Evolutionary conservation across 257 asterid genomes (phyloP).

Genomic region (Solanum lignicaule): DNA sequence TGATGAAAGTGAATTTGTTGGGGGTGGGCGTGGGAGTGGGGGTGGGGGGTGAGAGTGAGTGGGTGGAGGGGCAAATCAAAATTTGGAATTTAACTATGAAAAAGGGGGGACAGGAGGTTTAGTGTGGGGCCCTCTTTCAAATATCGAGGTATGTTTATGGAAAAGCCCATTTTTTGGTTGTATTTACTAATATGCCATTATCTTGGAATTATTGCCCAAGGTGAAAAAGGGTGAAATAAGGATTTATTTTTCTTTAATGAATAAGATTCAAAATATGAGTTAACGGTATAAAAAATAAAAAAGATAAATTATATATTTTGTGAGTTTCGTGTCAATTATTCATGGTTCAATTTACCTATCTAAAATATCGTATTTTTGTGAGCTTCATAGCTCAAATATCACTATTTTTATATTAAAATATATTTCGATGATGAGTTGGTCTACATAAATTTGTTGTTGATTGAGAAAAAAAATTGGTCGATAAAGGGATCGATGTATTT

Average conservation of each 20-base stretch:
- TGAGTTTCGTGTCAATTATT: neutral
- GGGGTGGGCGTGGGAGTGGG: constrained; percentile 2
- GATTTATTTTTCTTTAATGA: neutral
- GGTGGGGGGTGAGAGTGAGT: neutral
- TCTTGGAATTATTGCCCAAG: neutral
- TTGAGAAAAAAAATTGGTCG: neutral
- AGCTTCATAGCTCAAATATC: too few species aligned
- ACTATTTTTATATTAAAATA: too few species aligned
- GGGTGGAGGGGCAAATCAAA: constrained; percentile 18
- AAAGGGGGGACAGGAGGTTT: neutral
- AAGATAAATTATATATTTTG: neutral
- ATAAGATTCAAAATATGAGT: neutral
- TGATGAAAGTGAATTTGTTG: neutral
- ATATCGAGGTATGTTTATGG: neutral
- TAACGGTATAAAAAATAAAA: neutral
- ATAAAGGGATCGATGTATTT: too few species aligned
- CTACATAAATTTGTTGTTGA: neutral
- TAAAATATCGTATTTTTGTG: too few species aligned
- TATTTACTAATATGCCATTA: neutral
- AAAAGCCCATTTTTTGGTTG: neutral
- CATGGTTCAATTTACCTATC: neutral
- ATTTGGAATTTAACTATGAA: constrained; percentile 5
- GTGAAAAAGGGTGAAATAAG: neutral
- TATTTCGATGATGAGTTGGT: fast-evolving
- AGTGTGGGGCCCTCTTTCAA: neutral